Evolutionary conservation across 306 rosid species (phyloP).

Genomic region (Lathyrus aphaca): DNA sequence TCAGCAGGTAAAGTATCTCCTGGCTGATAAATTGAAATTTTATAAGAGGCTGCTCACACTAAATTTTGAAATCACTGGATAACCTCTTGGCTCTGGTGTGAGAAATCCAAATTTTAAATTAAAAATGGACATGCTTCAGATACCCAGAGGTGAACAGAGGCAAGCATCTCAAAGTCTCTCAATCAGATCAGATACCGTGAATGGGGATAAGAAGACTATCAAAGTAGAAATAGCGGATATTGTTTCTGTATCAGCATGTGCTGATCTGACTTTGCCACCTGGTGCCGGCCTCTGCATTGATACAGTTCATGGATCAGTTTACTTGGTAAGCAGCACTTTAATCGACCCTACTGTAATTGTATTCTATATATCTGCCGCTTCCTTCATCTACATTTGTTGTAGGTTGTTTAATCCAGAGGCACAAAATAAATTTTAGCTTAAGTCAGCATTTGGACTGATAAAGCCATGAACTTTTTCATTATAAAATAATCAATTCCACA

Average conservation of each 20-base stretch:
- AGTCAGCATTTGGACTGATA: slow-evolving; percentile 18
- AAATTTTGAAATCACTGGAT: slow-evolving; percentile 26
- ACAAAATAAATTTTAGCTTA: slow-evolving; percentile 25
- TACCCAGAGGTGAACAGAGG: slow-evolving; percentile 62
- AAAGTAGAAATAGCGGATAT: slow-evolving; percentile 88
- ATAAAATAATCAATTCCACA: slow-evolving; percentile 14
- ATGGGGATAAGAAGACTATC: slow-evolving; percentile 64
- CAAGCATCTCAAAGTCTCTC: slow-evolving; percentile 55
- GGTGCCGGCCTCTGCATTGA: slow-evolving; percentile 98
- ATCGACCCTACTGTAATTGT: slow-evolving; percentile 18
- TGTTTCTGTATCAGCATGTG: slow-evolving; percentile 88
- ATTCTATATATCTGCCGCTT: slow-evolving; percentile 13
- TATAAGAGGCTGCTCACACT: slow-evolving; percentile 24
- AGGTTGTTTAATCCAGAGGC: slow-evolving; percentile 19
- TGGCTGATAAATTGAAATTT: slow-evolving; percentile 26
- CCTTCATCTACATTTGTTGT: slow-evolving; percentile 4
- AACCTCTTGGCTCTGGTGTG: slow-evolving; percentile 25
- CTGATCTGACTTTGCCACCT: slow-evolving; percentile 94
- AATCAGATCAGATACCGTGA: slow-evolving; percentile 60
- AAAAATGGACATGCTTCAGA: slow-evolving; percentile 42
- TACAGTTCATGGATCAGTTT: slow-evolving; percentile 77
- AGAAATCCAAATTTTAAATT: slow-evolving; percentile 23
- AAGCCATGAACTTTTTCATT: slow-evolving; percentile 9
- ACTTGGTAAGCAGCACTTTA: slow-evolving; percentile 63
- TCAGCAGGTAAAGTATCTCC: slow-evolving; percentile 68